phyloP scores from a whole-genome alignment of 768 basidiomycete species.

The Phlebiopsis gigantea region DNA sequence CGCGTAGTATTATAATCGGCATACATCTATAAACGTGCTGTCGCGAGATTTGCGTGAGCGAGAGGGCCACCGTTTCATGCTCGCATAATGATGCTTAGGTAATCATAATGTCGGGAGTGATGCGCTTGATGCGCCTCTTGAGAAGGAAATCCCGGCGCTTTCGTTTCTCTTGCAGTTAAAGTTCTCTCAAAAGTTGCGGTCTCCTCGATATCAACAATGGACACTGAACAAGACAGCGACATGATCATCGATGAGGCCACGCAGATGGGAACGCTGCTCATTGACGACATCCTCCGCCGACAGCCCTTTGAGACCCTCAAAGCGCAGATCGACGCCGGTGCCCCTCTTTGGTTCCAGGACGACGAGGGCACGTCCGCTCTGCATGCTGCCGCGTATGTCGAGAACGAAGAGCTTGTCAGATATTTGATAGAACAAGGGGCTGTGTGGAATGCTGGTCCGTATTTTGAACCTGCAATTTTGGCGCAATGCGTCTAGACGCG shows the following conservation, averaged over 20 bases:
- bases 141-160: not conserved
- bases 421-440: slow-evolving; percentile 77
- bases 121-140: slow-evolving; percentile 1
- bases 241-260: slow-evolving; percentile 16
- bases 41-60: too few relatives aligned
- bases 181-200: too few relatives aligned
- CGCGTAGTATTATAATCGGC: too few relatives aligned
- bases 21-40: too few relatives aligned
- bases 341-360: slow-evolving; percentile 90
- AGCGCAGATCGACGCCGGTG: slow-evolving; percentile 53
- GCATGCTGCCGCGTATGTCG: slow-evolving; percentile 80
- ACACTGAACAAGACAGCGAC: too few relatives aligned
- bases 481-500: too few relatives aligned
- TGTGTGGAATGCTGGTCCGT: slow-evolving; percentile 82
- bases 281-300: slow-evolving; percentile 50
- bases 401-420: slow-evolving; percentile 58
- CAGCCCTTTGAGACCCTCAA: slow-evolving; percentile 41
- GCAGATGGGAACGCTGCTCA: slow-evolving; percentile 52
- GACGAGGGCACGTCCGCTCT: slow-evolving; percentile 73
- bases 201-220: too few relatives aligned
- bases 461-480: too few relatives aligned
- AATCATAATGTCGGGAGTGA: too few relatives aligned
- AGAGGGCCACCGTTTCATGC: too few relatives aligned
- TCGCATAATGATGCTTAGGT: too few relatives aligned
- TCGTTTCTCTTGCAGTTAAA: not conserved